Base-by-base conservation (phyloP, 2,329 filamentous ascomycete genomes). In the Apiospora aurea region DNA sequence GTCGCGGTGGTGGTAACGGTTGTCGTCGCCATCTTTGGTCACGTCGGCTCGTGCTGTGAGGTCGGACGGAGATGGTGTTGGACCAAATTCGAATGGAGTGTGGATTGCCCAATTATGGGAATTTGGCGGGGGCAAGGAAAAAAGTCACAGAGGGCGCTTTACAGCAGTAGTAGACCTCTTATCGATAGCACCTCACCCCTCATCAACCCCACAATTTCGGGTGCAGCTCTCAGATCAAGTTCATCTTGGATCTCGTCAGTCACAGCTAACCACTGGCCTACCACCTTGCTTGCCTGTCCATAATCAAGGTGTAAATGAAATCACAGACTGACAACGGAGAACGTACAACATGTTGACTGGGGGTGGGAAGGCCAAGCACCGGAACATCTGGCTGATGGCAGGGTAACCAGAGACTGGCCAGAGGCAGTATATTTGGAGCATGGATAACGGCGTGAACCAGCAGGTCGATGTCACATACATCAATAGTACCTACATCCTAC, bases 1-100 rank as follows among this genome's bases (percentile, higher is more conserved):
- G 86, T 84, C 53, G 87, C 91, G 75, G 92, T 90, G 87, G 93
- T 90, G 74, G 82, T 86, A 38, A 83, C 85, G 67, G 92, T 92
- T 86, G 95, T 95, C 71, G 68, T 75, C 49, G 46, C 46, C 72
- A 73, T 72, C 41, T 24, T 67, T 67, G 66, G 38, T 29, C 44
- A 61, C 69, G 57, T 64, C 34, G 34, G 57, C 34, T 38, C 21
- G 57, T 21, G 67, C 41, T 46, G 14, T 29, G 46, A 46, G 46
- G 13, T 46, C 29, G 67, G 67, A n/a, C 29, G 41, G 41, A 34
- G 43, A 47, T 29, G 29, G 46, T 46, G 41, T 47, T 14, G 3
- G 53, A 21, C 53, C 53, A 61, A 61, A 61, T n/a, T 68, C 26
- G 66, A 68, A 44, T 68, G n/a, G 41, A 26, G 66, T 16, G 67